phyloP scores from a whole-genome alignment of 768 basidiomycete genomes.

The Russula earlei region DNA sequence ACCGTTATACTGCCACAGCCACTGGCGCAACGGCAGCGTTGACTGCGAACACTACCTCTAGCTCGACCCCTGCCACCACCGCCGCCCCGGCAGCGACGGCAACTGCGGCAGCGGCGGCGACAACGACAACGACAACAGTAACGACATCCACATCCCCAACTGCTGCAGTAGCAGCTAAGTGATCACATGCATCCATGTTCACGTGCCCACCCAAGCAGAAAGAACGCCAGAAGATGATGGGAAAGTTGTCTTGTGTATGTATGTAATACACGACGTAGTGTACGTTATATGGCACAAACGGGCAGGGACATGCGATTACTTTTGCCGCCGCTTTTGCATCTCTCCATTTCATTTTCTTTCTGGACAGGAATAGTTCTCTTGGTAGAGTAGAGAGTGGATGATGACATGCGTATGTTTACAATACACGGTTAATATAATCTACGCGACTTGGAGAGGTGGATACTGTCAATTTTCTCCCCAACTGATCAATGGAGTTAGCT shows the following conservation, averaged over 20 bases:
- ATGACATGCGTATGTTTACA: slow-evolving; percentile 5
- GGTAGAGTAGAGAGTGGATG: slow-evolving; percentile 4
- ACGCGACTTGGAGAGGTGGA: not conserved
- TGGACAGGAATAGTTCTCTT: slow-evolving; percentile 3
- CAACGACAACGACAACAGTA: not conserved
- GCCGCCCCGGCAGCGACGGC: not conserved
- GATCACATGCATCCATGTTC: not conserved
- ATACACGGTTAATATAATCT: slow-evolving; percentile 11
- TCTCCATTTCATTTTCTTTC: not conserved
- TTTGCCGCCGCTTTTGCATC: not conserved
- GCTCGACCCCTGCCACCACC: not conserved
- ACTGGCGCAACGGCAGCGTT: not conserved
- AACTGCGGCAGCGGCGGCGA: not conserved
- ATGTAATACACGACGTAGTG: not conserved
- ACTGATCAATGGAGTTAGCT: no score
- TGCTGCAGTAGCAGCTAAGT: not conserved
- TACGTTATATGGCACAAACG: not conserved
- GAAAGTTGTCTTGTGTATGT: not conserved
- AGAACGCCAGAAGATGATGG: not conserved
- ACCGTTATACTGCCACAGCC: slow-evolving; percentile 8
- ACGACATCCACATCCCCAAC: no score
- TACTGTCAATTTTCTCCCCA: no score
- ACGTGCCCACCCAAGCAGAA: not conserved
- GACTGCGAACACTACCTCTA: not conserved
- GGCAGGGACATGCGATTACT: no score